Evolutionary conservation across 345 rosid genomes (phyloP).

Genomic region (Aurinia saxatilis): DNA sequence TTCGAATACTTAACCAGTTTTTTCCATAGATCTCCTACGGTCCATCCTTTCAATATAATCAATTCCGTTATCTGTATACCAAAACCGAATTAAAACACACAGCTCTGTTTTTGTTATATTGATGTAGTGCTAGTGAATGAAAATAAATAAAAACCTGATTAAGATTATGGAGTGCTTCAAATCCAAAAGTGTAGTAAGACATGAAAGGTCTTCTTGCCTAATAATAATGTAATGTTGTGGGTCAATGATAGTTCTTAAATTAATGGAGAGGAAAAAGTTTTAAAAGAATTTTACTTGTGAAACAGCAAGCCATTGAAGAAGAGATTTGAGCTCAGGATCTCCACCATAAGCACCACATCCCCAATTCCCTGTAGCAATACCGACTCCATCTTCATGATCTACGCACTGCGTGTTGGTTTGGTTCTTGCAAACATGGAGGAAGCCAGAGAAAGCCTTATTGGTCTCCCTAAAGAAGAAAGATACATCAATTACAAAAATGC

Average conservation of each 20-base stretch:
- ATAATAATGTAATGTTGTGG: slow-evolving; percentile 6
- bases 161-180: slow-evolving; percentile 39
- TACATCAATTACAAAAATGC: background rate
- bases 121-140: background rate
- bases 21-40: slow-evolving; percentile 78
- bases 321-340: slow-evolving; percentile 71
- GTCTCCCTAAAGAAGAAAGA: slow-evolving; percentile 43
- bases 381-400: slow-evolving; percentile 35
- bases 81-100: background rate
- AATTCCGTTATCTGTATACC: slow-evolving; percentile 42
- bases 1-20: slow-evolving; percentile 55
- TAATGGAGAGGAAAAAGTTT: background rate
- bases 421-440: slow-evolving; percentile 43
- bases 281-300: slow-evolving; percentile 54
- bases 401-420: slow-evolving; percentile 12
- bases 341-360: slow-evolving; percentile 97
- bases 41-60: slow-evolving; percentile 60
- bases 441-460: slow-evolving; percentile 81
- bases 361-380: slow-evolving; percentile 89
- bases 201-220: slow-evolving; percentile 71
- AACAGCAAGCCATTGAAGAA: slow-evolving; percentile 93
- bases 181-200: slow-evolving; percentile 52
- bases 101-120: background rate
- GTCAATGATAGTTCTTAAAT: background rate
- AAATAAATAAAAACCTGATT: slow-evolving; percentile 40